These are phyloP conservation scores for Penicillium sp. DNA, from an alignment of 2,329 filamentous ascomycete species.

Conservation along the genomic window DNA sequence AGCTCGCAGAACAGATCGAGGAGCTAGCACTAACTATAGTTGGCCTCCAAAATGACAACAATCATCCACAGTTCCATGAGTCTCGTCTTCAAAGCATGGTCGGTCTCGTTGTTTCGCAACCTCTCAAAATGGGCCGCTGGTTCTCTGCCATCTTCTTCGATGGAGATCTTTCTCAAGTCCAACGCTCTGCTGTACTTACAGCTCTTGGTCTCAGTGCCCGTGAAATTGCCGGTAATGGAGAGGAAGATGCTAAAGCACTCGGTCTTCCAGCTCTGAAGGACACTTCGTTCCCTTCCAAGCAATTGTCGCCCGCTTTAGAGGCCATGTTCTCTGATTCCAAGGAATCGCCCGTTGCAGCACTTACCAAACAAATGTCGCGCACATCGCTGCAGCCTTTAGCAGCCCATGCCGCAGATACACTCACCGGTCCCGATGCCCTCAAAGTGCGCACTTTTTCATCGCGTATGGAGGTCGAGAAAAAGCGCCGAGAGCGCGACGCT, in stretches of 20 bases:
- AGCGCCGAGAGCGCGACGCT: constrained; percentile 42
- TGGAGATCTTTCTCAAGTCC: constrained; percentile 83
- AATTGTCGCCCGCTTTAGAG: constrained; percentile 70
- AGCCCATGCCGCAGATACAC: constrained; percentile 72
- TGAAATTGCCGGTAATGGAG: constrained; percentile 76
- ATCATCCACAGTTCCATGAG: constrained; percentile 73
- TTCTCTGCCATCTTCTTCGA: constrained; percentile 83
- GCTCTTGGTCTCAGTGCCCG: constrained; percentile 77
- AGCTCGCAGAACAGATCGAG: constrained; percentile 78
- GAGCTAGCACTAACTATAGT: constrained; percentile 75
- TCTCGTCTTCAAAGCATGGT: constrained; percentile 77
- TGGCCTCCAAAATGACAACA: constrained; percentile 80
- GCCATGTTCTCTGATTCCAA: constrained; percentile 59
- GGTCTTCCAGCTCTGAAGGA: constrained; percentile 35
- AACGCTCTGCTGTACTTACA: constrained; percentile 77
- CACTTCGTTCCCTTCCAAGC: constrained; percentile 72
- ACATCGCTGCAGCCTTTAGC: constrained; percentile 78
- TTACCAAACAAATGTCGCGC: constrained; percentile 66
- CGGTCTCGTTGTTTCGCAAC: constrained; percentile 72
- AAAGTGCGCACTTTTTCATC: constrained; percentile 89
- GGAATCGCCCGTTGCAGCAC: constrained; percentile 60
- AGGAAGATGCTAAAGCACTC: constrained; percentile 47
- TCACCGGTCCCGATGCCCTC: constrained; percentile 75
- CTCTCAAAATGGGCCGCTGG: constrained; percentile 76
- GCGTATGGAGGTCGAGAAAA: constrained; percentile 64